Evolutionary conservation across 2,329 filamentous ascomycete genomes (phyloP).

Genomic region (Cladosporium sp.): DNA sequence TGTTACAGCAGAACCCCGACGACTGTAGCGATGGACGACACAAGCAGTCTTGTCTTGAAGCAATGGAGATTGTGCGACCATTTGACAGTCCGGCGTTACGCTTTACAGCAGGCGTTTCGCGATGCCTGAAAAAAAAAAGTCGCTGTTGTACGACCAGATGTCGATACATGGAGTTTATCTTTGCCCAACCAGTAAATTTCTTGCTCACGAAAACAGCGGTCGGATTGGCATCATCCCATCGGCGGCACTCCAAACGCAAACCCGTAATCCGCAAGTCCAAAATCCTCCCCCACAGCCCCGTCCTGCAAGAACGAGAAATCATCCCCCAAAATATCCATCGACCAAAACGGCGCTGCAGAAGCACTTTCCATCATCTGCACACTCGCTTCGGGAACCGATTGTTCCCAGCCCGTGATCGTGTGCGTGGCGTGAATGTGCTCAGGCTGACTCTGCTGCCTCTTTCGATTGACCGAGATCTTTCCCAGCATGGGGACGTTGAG

Average conservation of each 20-base stretch:
- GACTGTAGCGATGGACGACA: too few relatives aligned
- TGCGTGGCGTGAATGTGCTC: background rate
- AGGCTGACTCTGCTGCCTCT: background rate
- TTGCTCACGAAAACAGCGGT: too few relatives aligned
- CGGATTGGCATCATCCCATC: too few relatives aligned
- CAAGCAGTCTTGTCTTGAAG: too few relatives aligned
- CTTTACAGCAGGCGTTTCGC: too few relatives aligned
- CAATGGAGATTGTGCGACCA: too few relatives aligned
- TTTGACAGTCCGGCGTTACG: too few relatives aligned
- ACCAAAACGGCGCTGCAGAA: background rate
- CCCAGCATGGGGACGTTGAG: slow-evolving; percentile 1
- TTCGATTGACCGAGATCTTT: slow-evolving; percentile 2
- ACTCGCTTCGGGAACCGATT: background rate
- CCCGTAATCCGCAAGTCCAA: background rate
- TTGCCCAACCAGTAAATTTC: too few relatives aligned
- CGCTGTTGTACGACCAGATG: background rate
- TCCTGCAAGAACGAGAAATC: background rate
- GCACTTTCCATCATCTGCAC: background rate
- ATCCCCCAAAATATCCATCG: slow-evolving; percentile 6
- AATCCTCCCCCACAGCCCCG: background rate
- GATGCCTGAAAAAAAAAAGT: background rate
- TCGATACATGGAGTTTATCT: too few relatives aligned
- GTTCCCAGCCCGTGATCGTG: background rate
- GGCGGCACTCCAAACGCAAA: background rate
- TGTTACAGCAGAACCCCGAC: too few relatives aligned